These are phyloP conservation scores for Roridomyces roridus DNA, from an alignment of 768 basidiomycete species.

Conservation along the genomic window DNA sequence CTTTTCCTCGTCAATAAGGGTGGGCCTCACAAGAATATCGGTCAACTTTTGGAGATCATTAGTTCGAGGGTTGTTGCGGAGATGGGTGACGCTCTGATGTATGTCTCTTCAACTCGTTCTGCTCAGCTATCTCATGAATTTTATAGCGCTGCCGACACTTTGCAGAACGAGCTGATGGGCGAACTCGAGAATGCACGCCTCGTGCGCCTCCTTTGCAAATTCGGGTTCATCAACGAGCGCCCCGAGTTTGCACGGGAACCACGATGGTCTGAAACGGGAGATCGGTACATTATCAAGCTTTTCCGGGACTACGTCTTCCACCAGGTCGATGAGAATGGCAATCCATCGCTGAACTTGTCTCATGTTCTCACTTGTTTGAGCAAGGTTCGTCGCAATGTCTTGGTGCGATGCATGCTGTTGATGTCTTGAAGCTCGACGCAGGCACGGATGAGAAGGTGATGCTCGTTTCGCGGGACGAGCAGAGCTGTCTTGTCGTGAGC, in stretches of 20 bases:
- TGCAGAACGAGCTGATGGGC: conserved; percentile 83
- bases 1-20: conserved; percentile 81
- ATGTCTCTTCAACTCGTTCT: conserved; percentile 30
- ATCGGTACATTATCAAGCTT: conserved; percentile 96
- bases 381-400: conserved; percentile 57
- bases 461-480: conserved; percentile 94
- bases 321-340: conserved; percentile 90
- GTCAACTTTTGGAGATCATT: conserved; percentile 83
- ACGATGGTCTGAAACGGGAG: conserved; percentile 98
- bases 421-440: conserved; percentile 73
- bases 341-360: conserved; percentile 86
- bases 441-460: conserved; percentile 94
- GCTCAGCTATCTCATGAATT: background rate
- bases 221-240: conserved; percentile 99
- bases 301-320: conserved; percentile 99
- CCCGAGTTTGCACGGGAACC: conserved; percentile 97
- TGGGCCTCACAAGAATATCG: conserved; percentile 71
- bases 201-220: conserved; percentile 88
- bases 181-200: conserved; percentile 95
- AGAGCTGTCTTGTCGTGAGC: conserved; percentile 92
- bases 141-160: conserved; percentile 73
- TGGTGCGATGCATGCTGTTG: background rate
- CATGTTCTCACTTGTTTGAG: conserved; percentile 94
- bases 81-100: conserved; percentile 86
- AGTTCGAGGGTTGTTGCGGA: conserved; percentile 75